Percentiles rank a stretch among this genome's conserved stretches.
Conservation (phyloP, 345 rosid genomes). For the Passiflora organensis region DNA sequence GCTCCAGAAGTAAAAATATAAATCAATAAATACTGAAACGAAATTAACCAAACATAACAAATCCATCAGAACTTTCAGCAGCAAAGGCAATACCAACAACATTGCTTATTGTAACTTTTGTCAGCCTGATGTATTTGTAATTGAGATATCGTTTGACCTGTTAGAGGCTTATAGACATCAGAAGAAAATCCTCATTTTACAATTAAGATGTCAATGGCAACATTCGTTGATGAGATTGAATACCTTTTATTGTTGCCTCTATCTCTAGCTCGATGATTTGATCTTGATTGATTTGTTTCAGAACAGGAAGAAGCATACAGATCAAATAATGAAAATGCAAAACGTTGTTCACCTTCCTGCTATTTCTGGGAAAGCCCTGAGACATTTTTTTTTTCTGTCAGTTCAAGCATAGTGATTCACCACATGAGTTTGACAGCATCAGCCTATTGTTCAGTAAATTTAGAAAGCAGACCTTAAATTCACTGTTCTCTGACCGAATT, state of each 20-base stretch:
- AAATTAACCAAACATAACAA: constrained; percentile 14
- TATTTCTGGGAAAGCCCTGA: constrained; percentile 50
- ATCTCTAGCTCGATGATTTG: constrained; percentile 51
- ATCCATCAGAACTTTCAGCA: constrained; percentile 6
- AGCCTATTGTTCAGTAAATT: constrained; percentile 11
- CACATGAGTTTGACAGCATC: constrained; percentile 11
- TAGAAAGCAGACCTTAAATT: constrained; percentile 69
- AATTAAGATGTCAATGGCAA: background rate
- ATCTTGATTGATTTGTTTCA: constrained; percentile 68
- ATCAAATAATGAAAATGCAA: constrained; percentile 33
- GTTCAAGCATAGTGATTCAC: constrained; percentile 10
- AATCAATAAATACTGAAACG: constrained; percentile 19
- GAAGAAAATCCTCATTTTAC: constrained; percentile 8
- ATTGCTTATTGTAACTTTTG: constrained; percentile 37
- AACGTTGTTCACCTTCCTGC: background rate
- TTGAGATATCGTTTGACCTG: constrained; percentile 52
- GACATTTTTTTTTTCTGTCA: constrained; percentile 21
- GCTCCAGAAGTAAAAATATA: constrained; percentile 29
- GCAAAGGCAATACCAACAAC: constrained; percentile 48
- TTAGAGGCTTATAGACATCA: constrained; percentile 17
- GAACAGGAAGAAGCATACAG: constrained; percentile 72
- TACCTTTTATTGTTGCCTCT: constrained; percentile 72
- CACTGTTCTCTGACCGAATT: constrained; percentile 45
- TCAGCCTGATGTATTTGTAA: constrained; percentile 41
- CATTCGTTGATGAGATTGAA: constrained; percentile 7